These are phyloP conservation scores for Corrigiola litoralis DNA, from an alignment of 179 eudicot species.

Conservation along the genomic window DNA sequence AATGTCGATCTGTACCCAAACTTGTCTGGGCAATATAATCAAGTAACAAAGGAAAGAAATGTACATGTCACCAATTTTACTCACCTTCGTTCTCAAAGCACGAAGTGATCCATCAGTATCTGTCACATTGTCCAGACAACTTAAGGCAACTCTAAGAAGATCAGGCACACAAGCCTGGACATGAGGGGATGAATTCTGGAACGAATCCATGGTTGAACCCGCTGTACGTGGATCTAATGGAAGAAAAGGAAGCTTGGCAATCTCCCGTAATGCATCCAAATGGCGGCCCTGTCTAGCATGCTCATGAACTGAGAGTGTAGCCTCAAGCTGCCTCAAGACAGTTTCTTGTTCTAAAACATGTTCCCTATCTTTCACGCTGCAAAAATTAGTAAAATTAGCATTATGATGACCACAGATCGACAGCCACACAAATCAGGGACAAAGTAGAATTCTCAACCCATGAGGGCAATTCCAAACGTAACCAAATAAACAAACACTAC, in stretches of 20 bases:
- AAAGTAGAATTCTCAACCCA: no score
- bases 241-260: constrained; percentile 79
- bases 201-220: constrained; percentile 45
- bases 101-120: constrained; percentile 97
- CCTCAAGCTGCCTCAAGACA: constrained; percentile 85
- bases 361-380: constrained; percentile 82
- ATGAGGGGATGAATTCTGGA: constrained; percentile 65
- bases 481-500: no score
- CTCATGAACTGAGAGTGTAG: constrained; percentile 65
- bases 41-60: background rate
- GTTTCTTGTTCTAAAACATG: constrained; percentile 74
- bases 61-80: background rate
- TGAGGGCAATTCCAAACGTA: no score
- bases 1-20: background rate
- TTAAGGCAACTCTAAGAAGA: constrained; percentile 80
- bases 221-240: constrained; percentile 83
- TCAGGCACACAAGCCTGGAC: constrained; percentile 94
- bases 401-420: background rate
- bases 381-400: background rate
- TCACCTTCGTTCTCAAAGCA: constrained; percentile 86
- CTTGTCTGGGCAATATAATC: background rate
- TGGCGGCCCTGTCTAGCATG: constrained; percentile 52
- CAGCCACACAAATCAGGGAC: no score
- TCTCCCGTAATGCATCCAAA: constrained; percentile 78
- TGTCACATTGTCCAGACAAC: constrained; percentile 68